These are phyloP conservation scores for Wallacemonas sp. DNA, from an alignment of 208 protist genomes.

Conservation along the genomic window DNA sequence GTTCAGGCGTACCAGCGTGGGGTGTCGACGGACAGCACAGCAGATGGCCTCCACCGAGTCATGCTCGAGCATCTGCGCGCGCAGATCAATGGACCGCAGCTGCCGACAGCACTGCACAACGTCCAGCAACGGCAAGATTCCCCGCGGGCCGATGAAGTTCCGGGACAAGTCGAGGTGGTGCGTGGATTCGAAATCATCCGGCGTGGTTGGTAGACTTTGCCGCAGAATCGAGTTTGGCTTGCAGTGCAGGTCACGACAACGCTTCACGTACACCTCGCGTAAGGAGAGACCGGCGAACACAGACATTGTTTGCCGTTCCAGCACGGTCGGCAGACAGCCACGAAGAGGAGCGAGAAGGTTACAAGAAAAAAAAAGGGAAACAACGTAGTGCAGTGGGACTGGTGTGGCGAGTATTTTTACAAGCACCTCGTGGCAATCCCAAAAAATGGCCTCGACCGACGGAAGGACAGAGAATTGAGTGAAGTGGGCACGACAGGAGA, in stretches of 20 bases:
- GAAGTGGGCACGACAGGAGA: no score
- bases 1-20: conserved; percentile 61
- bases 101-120: conserved; percentile 57
- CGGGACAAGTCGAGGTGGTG: conserved; percentile 70
- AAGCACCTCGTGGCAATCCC: no score
- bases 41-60: conserved; percentile 59
- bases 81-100: conserved; percentile 49
- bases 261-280: conserved; percentile 73
- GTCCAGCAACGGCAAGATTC: conserved; percentile 73
- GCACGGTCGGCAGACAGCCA: background rate
- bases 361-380: conserved; percentile 1
- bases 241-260: conserved; percentile 64
- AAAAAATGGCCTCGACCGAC: no score
- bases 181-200: conserved; percentile 59
- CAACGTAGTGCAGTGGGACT: background rate
- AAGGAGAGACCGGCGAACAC: conserved; percentile 68
- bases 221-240: conserved; percentile 59
- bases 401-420: no score
- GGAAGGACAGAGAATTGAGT: no score
- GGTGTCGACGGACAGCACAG: conserved; percentile 49
- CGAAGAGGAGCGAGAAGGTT: no score
- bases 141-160: conserved; percentile 86
- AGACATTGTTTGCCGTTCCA: conserved; percentile 22
- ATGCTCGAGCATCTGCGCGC: conserved; percentile 62
- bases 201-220: conserved; percentile 44